Evolutionary conservation across 257 asterid genomes (phyloP), one percentile per base, ranked within the genome.

Genomic region (Fraxinus cuspidata): DNA sequence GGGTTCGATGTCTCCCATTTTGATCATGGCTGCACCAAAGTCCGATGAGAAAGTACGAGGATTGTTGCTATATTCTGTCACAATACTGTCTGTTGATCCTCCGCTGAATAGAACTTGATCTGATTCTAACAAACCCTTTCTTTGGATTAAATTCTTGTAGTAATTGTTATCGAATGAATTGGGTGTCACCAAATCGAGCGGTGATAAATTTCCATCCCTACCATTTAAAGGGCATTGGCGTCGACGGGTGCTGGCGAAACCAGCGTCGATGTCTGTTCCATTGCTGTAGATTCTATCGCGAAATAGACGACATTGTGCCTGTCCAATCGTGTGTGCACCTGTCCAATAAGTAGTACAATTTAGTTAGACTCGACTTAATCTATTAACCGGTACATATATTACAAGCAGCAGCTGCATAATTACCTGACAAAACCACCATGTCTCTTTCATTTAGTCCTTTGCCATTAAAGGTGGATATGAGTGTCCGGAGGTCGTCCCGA

Each of bases 371-470:
- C 65, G 25, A n/a, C 9, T 38, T 7, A 9, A 2, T 38, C 3
- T 38, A 38, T 38, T 38, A 56, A 56, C 18, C 2, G n/a, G 65
- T 56, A 56, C 25, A 56, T 16, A 7, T n/a, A 44, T 38, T 38
- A 8, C 44, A 1, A 38, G 44, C 1, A 9, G 44, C 44, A 1
- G 44, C 44, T 38, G 44, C 11, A 9, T 3, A 5, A 2, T 25
- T 79, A 83, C 85, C 87, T 64, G 88, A 85, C 29, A 85, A 67
- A 44, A 84, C 86, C 3, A 82, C 88, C 83, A 85, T 23, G 51
- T 85, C 86, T 31, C 84, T 74, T 13, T 56, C 68, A 35, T 16
- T 79, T 0, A 85, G 76, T 0, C 82, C 74, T 78, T 79, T 82
- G 74, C 29, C 47, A 0, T 0, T 49, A 18, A 82, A 85, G 27